These are phyloP conservation scores for Elaeis guineensis DNA, from an alignment of 176 grass and related monocot genomes.

Conservation along the genomic window DNA sequence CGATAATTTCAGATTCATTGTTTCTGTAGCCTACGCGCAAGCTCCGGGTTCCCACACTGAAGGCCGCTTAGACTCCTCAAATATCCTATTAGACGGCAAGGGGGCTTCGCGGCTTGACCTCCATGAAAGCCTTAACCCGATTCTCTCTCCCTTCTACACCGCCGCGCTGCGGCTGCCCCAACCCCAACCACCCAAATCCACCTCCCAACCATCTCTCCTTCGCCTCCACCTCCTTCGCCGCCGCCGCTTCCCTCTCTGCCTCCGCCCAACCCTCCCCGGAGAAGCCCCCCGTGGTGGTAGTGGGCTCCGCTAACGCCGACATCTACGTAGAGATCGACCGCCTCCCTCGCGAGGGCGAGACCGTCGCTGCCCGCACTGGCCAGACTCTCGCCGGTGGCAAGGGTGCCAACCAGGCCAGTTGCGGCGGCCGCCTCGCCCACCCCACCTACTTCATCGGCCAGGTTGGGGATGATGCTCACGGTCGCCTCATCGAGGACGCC, in stretches of 20 bases:
- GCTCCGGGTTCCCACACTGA: too few species aligned
- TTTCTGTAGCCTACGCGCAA: too few species aligned
- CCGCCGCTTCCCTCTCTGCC: conserved; percentile 2
- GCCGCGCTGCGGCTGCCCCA: not conserved
- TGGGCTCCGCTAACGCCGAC: conserved; percentile 94
- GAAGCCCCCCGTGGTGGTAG: conserved; percentile 54
- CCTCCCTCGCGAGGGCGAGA: conserved; percentile 69
- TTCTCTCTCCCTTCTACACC: conserved; percentile 21
- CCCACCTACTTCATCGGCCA: conserved; percentile 75
- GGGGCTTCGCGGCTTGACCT: not conserved
- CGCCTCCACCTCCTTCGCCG: conserved; percentile 10
- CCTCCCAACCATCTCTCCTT: conserved; percentile 27
- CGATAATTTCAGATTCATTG: too few species aligned
- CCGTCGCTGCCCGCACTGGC: conserved; percentile 38
- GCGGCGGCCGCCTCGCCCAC: conserved; percentile 59
- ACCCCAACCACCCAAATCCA: not conserved
- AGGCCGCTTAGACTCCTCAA: too few species aligned
- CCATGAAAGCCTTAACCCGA: conserved; percentile 33
- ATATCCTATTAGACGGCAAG: too few species aligned
- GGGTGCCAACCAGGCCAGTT: conserved; percentile 81
- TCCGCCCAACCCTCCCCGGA: conserved; percentile 11
- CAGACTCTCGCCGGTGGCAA: conserved; percentile 56
- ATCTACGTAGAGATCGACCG: conserved; percentile 94
- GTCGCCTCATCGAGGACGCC: conserved; percentile 66
- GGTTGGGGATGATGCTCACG: conserved; percentile 78